Conservation (phyloP, 1,284 basidiomycete genomes). For the Testicularia cyperi region DNA sequence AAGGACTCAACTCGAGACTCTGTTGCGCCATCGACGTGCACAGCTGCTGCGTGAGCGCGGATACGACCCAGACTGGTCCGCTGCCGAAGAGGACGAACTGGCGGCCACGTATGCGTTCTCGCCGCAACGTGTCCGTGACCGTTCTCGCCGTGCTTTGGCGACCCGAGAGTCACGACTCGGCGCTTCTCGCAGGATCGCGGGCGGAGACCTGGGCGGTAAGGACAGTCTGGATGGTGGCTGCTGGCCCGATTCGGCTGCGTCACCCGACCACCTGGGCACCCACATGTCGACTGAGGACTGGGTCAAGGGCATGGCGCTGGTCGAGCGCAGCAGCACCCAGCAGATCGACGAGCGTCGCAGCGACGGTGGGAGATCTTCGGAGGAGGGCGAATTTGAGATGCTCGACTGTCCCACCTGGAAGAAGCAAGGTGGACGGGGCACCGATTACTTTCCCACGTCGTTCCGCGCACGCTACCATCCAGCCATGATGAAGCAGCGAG, state of each 20-base stretch:
- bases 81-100: slow-evolving; percentile 24
- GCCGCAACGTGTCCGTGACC: slow-evolving; percentile 17
- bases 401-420: slow-evolving; percentile 37
- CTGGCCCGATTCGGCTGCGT: background rate
- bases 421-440: slow-evolving; percentile 38
- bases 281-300: background rate
- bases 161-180: background rate
- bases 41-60: slow-evolving; percentile 31
- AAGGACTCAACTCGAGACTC: slow-evolving; percentile 19
- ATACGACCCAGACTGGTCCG: slow-evolving; percentile 8
- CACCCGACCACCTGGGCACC: background rate
- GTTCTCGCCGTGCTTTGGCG: slow-evolving; percentile 6
- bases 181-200: slow-evolving; percentile 11
- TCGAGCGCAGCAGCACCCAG: background rate
- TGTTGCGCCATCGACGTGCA: slow-evolving; percentile 36
- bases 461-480: slow-evolving; percentile 42
- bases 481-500: slow-evolving; percentile 43
- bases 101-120: slow-evolving; percentile 23
- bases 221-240: background rate
- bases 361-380: background rate
- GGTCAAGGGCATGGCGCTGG: background rate
- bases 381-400: slow-evolving; percentile 43
- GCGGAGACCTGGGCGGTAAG: background rate
- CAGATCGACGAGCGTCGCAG: no score
- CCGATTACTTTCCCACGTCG: slow-evolving; percentile 46